These are phyloP conservation scores for Ramalina intermedia DNA, from an alignment of 495 filamentous ascomycete species.

Conservation along the genomic window DNA sequence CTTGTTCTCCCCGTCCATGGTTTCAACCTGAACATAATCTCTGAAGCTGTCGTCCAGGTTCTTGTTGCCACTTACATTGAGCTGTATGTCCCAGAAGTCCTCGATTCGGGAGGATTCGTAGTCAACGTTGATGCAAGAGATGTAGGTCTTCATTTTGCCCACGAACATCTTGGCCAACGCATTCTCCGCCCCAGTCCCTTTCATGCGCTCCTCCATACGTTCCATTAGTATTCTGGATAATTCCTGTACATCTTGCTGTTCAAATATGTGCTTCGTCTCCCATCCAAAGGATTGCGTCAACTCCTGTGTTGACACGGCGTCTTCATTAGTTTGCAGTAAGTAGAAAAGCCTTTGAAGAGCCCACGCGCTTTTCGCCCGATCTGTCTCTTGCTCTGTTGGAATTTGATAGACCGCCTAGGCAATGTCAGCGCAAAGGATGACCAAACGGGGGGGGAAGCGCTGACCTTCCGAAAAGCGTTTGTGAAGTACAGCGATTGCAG, in stretches of 20 bases:
- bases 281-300: constrained; percentile 93
- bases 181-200: constrained; percentile 89
- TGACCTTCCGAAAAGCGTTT: constrained; percentile 86
- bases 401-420: constrained; percentile 88
- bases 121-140: constrained; percentile 94
- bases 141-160: constrained; percentile 94
- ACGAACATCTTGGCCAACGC: constrained; percentile 81
- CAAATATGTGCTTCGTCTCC: constrained; percentile 96
- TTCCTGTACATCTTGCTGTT: constrained; percentile 98
- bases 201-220: constrained; percentile 91
- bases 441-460: not conserved
- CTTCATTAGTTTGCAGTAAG: constrained; percentile 68
- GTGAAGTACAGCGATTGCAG: constrained; percentile 96
- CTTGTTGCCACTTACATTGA: constrained; percentile 90
- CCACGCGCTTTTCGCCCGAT: constrained; percentile 76
- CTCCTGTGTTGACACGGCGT: constrained; percentile 78
- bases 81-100: constrained; percentile 97
- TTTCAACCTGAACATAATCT: constrained; percentile 93
- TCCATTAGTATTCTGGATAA: constrained; percentile 94
- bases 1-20: constrained; percentile 94
- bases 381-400: constrained; percentile 72
- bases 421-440: constrained; percentile 10
- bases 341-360: constrained; percentile 90
- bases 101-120: constrained; percentile 90
- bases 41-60: constrained; percentile 87